phyloP scores from a whole-genome alignment of 2,329 filamentous ascomycete species.

The Chaetoscypha palmicola region DNA sequence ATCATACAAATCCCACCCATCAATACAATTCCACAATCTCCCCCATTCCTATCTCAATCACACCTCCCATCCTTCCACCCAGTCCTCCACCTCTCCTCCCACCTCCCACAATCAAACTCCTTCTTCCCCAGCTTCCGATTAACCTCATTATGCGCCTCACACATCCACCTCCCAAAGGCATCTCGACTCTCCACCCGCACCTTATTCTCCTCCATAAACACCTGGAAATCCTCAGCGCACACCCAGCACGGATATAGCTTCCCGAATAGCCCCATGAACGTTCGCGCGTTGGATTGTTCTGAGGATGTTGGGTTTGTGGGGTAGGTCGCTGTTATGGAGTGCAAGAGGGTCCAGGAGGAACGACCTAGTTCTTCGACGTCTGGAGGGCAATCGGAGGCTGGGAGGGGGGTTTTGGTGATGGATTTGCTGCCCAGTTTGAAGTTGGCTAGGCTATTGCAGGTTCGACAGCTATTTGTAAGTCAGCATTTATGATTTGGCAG shows the following conservation, averaged over 20 bases:
- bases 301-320: conserved; percentile 58
- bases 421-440: conserved; percentile 55
- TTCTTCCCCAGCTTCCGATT: conserved; percentile 87
- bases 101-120: conserved; percentile 79
- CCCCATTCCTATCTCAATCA: conserved; percentile 34
- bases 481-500: not conserved
- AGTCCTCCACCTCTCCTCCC: conserved; percentile 92
- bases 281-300: conserved; percentile 68
- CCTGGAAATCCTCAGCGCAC: conserved; percentile 85
- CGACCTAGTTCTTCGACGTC: conserved; percentile 85
- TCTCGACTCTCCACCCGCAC: conserved; percentile 52
- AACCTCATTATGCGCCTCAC: conserved; percentile 79
- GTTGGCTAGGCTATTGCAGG: conserved; percentile 55
- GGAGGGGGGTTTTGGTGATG: conserved; percentile 22
- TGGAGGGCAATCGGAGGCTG: conserved; percentile 68
- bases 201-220: conserved; percentile 62
- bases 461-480: conserved; percentile 50
- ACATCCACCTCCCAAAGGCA: conserved; percentile 77
- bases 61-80: conserved; percentile 71
- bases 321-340: conserved; percentile 84
- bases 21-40: not conserved
- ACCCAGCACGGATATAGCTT: conserved; percentile 93
- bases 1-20: too few species aligned
- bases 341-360: conserved; percentile 86
- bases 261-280: conserved; percentile 75